Percentiles rank a stretch among this genome's conserved stretches.
Evolutionary conservation across 768 basidiomycete genomes (phyloP).

Genomic region (Psilocybe subaeruginosa): DNA sequence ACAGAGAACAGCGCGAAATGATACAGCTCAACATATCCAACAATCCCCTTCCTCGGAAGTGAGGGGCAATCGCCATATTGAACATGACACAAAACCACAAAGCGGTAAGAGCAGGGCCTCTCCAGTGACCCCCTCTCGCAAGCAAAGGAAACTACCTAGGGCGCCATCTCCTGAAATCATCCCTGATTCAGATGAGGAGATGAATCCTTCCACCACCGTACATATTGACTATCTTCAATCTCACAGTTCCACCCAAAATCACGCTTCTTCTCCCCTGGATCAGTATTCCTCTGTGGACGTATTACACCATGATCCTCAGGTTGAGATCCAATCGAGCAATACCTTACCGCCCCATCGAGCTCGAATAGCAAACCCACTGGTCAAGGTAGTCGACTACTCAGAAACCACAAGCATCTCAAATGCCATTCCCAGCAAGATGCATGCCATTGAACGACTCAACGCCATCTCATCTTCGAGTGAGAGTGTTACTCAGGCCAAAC

Average conservation of each 20-base stretch:
- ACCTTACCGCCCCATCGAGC: slow-evolving; percentile 45
- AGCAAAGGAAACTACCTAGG: slow-evolving; percentile 10
- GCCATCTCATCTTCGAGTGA: slow-evolving; percentile 19
- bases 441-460: slow-evolving; percentile 33
- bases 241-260: background rate
- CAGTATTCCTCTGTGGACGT: background rate
- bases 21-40: background rate
- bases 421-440: slow-evolving; percentile 54
- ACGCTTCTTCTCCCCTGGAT: background rate
- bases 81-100: slow-evolving; percentile 2
- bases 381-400: slow-evolving; percentile 54
- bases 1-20: background rate
- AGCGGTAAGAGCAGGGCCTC: background rate
- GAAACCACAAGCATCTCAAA: slow-evolving; percentile 31
- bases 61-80: background rate
- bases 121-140: background rate
- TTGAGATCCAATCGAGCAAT: slow-evolving; percentile 2
- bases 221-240: background rate
- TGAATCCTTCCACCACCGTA: slow-evolving; percentile 9
- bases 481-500: slow-evolving; percentile 12
- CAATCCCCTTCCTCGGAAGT: background rate
- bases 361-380: slow-evolving; percentile 53
- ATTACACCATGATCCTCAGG: background rate
- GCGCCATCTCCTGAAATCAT: slow-evolving; percentile 28
- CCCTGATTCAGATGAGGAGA: slow-evolving; percentile 36